A percentile compares a stretch with the other conserved stretches of the same genome.
These are phyloP conservation scores for Saccharomycopsis sp. DNA, from an alignment of 805 yeast species.

Conservation along the genomic window DNA sequence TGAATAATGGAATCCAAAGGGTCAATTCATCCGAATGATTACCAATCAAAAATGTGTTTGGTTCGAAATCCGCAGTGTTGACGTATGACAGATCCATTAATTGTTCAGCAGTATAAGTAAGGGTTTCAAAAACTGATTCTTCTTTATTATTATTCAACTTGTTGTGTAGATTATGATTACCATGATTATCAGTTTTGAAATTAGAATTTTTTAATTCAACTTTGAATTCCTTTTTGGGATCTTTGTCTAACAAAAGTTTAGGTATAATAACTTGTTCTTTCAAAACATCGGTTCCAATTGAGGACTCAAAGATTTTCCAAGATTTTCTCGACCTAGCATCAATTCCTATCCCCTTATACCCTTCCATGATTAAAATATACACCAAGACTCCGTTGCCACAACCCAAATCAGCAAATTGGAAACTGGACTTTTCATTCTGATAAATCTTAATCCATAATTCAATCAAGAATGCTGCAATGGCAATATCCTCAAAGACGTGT, in stretches of 20 bases:
- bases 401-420: slow-evolving; percentile 81
- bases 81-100: slow-evolving; percentile 43
- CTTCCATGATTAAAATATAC: slow-evolving; percentile 65
- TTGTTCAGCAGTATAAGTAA: slow-evolving; percentile 38
- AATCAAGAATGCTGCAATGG: slow-evolving; percentile 88
- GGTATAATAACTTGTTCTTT: slow-evolving; percentile 83
- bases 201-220: slow-evolving; percentile 30
- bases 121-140: not conserved
- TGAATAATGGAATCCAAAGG: slow-evolving; percentile 87
- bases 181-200: slow-evolving; percentile 14
- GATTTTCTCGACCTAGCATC: slow-evolving; percentile 87
- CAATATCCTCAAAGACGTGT: slow-evolving; percentile 93
- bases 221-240: slow-evolving; percentile 43
- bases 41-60: slow-evolving; percentile 74
- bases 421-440: slow-evolving; percentile 28
- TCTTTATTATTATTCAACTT: not conserved
- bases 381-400: slow-evolving; percentile 92
- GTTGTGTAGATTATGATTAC: slow-evolving; percentile 13
- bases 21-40: slow-evolving; percentile 94
- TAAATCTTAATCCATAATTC: slow-evolving; percentile 67
- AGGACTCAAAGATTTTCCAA: slow-evolving; percentile 52
- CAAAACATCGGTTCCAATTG: no score
- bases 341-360: slow-evolving; percentile 72
- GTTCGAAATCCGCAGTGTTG: slow-evolving; percentile 38
- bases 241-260: slow-evolving; percentile 49